phyloP scores from a whole-genome alignment of 805 yeast genomes.

The Nakazawaea sp. region DNA sequence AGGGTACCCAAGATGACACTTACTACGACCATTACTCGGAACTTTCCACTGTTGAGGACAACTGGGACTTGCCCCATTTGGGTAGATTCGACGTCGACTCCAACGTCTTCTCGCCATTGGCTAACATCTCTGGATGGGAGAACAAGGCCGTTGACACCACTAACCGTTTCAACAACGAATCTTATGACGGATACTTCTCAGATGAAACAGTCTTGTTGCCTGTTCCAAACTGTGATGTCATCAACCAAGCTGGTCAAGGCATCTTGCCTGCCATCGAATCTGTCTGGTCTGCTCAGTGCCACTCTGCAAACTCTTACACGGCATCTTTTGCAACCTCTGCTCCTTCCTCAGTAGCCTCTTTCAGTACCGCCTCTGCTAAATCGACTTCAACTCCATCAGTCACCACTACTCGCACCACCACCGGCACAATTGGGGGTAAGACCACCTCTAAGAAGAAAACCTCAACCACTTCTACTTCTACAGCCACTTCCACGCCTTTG shows the following conservation, averaged over 20 bases:
- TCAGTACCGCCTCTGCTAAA: background rate
- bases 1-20: constrained; percentile 38
- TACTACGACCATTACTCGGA: constrained; percentile 48
- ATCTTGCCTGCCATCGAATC: constrained; percentile 24
- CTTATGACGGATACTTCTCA: constrained; percentile 25
- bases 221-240: constrained; percentile 29
- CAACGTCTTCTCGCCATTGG: constrained; percentile 37
- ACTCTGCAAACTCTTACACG: background rate
- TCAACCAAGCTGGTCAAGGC: constrained; percentile 26
- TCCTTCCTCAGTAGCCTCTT: background rate
- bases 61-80: constrained; percentile 41
- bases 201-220: constrained; percentile 23
- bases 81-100: constrained; percentile 47
- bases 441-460: too few species aligned
- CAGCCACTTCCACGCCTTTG: background rate
- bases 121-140: constrained; percentile 25
- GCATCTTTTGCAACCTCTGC: background rate
- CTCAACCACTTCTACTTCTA: background rate
- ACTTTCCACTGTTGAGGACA: constrained; percentile 40
- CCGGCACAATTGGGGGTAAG: background rate
- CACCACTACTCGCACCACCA: background rate
- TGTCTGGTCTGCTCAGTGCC: constrained; percentile 23
- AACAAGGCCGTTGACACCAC: constrained; percentile 27
- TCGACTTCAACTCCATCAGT: constrained; percentile 1
- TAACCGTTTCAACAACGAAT: constrained; percentile 24